Conservation (phyloP, 2,329 filamentous ascomycete species). For the Colletotrichum agaves region DNA sequence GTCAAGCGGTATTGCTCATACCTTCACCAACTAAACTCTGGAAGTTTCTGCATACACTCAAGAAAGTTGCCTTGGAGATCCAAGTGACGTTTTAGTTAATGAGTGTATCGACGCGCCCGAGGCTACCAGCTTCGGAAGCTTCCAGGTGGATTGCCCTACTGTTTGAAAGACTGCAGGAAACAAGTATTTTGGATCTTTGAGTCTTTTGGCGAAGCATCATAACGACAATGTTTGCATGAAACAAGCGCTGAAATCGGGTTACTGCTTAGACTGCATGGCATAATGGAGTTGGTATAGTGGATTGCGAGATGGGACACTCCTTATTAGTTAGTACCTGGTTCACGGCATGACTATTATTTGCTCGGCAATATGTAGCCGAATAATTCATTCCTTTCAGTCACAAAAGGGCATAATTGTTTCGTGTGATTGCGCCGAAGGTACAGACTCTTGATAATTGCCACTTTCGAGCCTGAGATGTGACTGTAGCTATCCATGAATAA, state of each 20-base stretch:
- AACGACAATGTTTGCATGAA: background rate
- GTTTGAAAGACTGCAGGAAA: background rate
- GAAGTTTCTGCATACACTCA: slow-evolving; percentile 11
- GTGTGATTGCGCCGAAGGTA: too few relatives aligned
- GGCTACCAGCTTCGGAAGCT: background rate
- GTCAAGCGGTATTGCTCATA: background rate
- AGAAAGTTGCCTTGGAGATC: background rate
- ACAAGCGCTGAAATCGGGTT: background rate
- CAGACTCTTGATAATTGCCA: too few relatives aligned
- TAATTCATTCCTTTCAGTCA: too few relatives aligned
- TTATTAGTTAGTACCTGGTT: background rate
- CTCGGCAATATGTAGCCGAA: too few relatives aligned
- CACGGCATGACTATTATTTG: background rate
- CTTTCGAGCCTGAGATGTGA: too few relatives aligned
- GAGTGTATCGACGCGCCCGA: background rate
- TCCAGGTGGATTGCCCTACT: background rate
- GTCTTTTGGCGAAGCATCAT: too few relatives aligned
- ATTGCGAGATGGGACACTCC: background rate
- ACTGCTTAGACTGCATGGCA: background rate
- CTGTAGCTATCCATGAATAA: too few relatives aligned
- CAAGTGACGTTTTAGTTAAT: background rate
- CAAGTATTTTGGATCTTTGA: too few relatives aligned
- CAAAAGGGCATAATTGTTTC: too few relatives aligned
- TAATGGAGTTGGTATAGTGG: background rate
- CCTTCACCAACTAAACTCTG: background rate